Evolutionary conservation across 306 rosid species (phyloP), one percentile per base, ranked within the genome.

Genomic region (Casuarina cunninghamiana): DNA sequence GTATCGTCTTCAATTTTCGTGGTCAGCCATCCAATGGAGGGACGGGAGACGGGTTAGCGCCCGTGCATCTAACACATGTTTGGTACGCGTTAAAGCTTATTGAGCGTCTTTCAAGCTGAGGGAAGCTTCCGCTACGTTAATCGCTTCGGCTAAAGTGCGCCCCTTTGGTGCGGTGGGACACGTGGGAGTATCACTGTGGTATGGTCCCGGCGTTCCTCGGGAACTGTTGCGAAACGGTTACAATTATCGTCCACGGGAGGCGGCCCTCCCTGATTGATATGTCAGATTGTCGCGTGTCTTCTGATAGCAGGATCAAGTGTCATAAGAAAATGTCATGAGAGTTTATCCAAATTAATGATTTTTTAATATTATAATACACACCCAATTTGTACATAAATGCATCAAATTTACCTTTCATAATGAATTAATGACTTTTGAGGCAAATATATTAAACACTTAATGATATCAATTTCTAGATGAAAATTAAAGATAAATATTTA

Each of bases 171-270:
- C 8, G 8, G 46, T 1, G 1, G 54, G 60, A 85, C 78, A 83
- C 88, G 89, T 81, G 90, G 82, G 75, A 8, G 76, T 69, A n/a
- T n/a, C 0, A 12, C 10, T 58, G 10, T 63, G 84, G 77, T 53
- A 5, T 8, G 46, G 42, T 3, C 19, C 32, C 35, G 10, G 44
- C 1, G 49, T n/a, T 53, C 53, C 45, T 48, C 21, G 48, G 16
- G 76, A 2, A 73, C 45, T 68, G 69, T 70, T 26, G 4, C 6
- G 42, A 42, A 13, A 9, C 26, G 3, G 61, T 49, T 48, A 3
- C 51, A 48, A 76, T 51, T 2, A 43, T 35, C 19, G 44, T 38
- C 10, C 51, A 6, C 10, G 4, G 32, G 3, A 66, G 80, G 78
- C 74, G 78, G 84, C 78, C 39, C 8, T 39, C 0, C 9, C 5